These are phyloP conservation scores for Calonectria pseudoreteaudii DNA, from an alignment of 2,329 filamentous ascomycete species.

Conservation along the genomic window DNA sequence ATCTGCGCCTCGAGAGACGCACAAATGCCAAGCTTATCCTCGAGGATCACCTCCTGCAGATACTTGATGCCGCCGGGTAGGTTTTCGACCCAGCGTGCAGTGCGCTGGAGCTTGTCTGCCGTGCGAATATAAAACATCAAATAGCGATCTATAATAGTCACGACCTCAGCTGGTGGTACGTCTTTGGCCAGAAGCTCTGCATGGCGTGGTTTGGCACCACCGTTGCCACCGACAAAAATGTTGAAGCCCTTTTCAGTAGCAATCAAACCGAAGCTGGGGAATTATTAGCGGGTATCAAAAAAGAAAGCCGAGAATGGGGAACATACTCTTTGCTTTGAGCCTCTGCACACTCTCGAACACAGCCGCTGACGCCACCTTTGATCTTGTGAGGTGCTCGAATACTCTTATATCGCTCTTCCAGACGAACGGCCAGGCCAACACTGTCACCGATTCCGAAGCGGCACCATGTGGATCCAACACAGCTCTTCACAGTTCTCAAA, in stretches of 20 bases:
- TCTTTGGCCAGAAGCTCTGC: constrained; percentile 88
- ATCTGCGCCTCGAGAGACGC: constrained; percentile 89
- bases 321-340: constrained; percentile 89
- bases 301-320: not conserved
- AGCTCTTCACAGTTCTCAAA: constrained; percentile 89
- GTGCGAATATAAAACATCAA: constrained; percentile 95
- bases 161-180: constrained; percentile 83
- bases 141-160: constrained; percentile 88
- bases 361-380: constrained; percentile 90
- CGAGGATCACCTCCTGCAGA: constrained; percentile 82
- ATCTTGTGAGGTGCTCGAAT: constrained; percentile 91
- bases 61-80: constrained; percentile 88
- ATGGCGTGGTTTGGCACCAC: constrained; percentile 86
- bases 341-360: constrained; percentile 92
- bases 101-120: constrained; percentile 89
- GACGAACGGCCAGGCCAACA: constrained; percentile 87
- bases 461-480: constrained; percentile 93
- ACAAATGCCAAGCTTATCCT: constrained; percentile 88
- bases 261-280: constrained; percentile 82
- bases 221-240: constrained; percentile 90
- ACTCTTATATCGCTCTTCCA: constrained; percentile 93
- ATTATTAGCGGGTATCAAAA: constrained; percentile 24
- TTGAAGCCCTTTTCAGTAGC: constrained; percentile 95
- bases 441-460: constrained; percentile 89
- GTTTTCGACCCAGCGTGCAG: constrained; percentile 87